Percentiles rank a stretch among this genome's conserved stretches.
Evolutionary conservation across 2,329 filamentous ascomycete genomes (phyloP).

Genomic region (Pestalotiopsis sp.): DNA sequence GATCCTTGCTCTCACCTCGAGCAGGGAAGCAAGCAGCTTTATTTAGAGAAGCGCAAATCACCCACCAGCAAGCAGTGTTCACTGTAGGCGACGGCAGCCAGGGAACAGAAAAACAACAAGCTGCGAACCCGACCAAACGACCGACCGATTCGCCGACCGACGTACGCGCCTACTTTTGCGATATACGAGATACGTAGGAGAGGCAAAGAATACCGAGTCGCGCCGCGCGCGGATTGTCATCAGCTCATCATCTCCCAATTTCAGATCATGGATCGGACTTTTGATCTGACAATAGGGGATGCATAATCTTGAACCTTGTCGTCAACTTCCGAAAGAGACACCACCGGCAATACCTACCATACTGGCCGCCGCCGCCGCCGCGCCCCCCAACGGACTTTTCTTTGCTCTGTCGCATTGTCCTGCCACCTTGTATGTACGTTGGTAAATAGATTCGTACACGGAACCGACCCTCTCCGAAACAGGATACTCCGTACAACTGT

Average conservation of each 20-base stretch:
- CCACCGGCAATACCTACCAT: too few species aligned
- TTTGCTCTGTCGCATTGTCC: neutral
- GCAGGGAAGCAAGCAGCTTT: too few species aligned
- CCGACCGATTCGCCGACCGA: too few species aligned
- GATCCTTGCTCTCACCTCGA: too few species aligned
- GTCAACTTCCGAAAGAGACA: neutral
- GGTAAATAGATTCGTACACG: neutral
- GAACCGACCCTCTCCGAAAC: neutral
- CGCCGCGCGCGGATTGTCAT: neutral
- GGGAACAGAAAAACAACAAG: too few species aligned
- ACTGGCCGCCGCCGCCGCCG: neutral
- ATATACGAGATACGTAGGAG: too few species aligned
- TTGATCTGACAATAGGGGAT: slow-evolving; percentile 2
- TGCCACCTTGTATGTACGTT: neutral
- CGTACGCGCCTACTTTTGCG: too few species aligned
- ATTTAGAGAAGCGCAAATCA: neutral
- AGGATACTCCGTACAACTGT: neutral
- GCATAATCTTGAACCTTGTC: neutral
- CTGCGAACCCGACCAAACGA: too few species aligned
- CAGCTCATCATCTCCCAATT: neutral
- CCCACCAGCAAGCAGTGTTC: too few species aligned
- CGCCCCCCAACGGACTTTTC: neutral
- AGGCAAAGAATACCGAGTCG: neutral
- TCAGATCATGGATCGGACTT: neutral
- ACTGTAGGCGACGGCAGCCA: too few species aligned